A percentile compares a stretch with the other conserved stretches of the same genome.
phyloP scores from a whole-genome alignment of 2,329 filamentous ascomycete species.

The Fusarium udum region DNA sequence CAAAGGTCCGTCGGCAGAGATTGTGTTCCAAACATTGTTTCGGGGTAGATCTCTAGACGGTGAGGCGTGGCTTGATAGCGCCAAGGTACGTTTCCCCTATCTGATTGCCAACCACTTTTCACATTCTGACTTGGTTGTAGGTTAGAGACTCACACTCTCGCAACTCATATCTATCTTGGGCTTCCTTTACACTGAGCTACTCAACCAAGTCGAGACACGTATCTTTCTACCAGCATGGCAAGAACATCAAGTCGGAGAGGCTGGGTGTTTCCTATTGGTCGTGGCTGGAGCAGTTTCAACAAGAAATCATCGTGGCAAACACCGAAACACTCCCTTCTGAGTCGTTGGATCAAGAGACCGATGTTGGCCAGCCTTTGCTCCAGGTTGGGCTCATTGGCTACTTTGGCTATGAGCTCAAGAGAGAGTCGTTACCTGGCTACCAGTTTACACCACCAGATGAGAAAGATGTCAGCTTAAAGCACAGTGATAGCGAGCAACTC shows the following conservation, averaged over 20 bases:
- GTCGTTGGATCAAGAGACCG: neutral
- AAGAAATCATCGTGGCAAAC: neutral
- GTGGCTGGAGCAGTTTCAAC: neutral
- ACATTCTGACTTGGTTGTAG: neutral
- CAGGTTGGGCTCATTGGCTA: neutral
- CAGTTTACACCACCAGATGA: neutral
- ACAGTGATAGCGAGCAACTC: neutral
- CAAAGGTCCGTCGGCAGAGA: neutral
- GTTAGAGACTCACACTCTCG: neutral
- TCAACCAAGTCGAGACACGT: neutral
- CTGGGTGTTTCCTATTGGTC: neutral
- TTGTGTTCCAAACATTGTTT: neutral
- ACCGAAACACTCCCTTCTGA: neutral
- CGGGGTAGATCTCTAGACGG: neutral
- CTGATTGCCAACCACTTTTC: neutral
- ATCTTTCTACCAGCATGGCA: neutral
- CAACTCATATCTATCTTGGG: neutral
- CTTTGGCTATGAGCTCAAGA: neutral
- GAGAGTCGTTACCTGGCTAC: neutral
- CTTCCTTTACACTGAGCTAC: neutral
- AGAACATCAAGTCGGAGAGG: neutral
- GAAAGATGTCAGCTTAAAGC: neutral
- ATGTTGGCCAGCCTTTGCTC: neutral
- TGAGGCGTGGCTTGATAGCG: neutral
- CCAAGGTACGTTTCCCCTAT: neutral